These are phyloP conservation scores for Pachysandra terminalis DNA, from an alignment of 164 flowering plant species.

Conservation along the genomic window DNA sequence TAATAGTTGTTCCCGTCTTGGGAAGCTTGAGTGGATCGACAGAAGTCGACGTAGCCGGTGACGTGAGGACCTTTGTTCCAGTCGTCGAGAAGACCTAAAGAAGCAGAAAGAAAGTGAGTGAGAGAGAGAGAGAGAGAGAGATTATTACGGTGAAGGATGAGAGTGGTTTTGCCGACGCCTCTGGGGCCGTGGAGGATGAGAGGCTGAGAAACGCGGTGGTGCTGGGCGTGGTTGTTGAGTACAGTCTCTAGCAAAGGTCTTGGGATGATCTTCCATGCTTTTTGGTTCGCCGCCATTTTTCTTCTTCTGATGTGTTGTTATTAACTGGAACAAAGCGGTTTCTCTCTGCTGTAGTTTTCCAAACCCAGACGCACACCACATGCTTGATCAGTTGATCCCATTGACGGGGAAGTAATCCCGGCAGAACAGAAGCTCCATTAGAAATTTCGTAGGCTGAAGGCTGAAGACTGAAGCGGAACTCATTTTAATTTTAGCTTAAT, in stretches of 20 bases:
- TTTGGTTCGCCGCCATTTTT: conserved; percentile 52
- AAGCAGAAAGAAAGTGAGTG: conserved; percentile 8
- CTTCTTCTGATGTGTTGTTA: neutral
- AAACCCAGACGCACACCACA: too few species aligned
- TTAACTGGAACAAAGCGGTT: too few species aligned
- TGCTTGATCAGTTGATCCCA: too few species aligned
- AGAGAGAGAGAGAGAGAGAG: neutral
- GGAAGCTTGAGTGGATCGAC: conserved; percentile 39
- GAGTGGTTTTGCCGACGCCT: conserved; percentile 91
- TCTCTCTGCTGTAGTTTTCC: too few species aligned
- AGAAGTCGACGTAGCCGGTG: conserved; percentile 83
- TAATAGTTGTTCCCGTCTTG: too few species aligned
- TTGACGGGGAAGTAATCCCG: too few species aligned
- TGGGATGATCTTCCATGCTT: conserved; percentile 80
- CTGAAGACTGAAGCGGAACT: too few species aligned
- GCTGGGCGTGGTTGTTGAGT: conserved; percentile 79
- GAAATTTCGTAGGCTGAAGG: too few species aligned
- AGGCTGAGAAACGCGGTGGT: conserved; percentile 71
- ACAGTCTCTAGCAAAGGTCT: conserved; percentile 77
- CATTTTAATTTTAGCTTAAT: too few species aligned
- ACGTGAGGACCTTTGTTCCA: conserved; percentile 87
- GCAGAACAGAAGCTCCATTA: too few species aligned
- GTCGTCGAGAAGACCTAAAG: conserved; percentile 60
- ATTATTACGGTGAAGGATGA: conserved; percentile 69
- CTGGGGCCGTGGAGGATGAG: conserved; percentile 92